Evolutionary conservation across 148 eudicot genomes (phyloP), one percentile per base, ranked within the genome.

Genomic region (Agrostemma githago): DNA sequence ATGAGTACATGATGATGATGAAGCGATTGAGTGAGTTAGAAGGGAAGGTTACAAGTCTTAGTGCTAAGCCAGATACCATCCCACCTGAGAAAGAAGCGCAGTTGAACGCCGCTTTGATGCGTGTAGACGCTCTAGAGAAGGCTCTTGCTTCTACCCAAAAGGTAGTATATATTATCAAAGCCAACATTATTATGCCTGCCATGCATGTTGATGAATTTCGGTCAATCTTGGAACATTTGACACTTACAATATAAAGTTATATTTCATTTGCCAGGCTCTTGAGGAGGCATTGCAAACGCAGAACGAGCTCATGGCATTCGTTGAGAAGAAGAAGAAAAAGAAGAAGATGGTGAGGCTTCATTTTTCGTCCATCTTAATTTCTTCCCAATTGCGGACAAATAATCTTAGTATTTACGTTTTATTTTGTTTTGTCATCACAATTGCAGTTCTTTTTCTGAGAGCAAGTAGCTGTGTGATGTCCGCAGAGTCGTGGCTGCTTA

Each of bases 261-360:
- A 39, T 75, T 16, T 54, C 2, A 65, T 65, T 38, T 74, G 78
- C 83, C 89, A 95, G 98, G 89, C 85, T 79, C 90, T 95, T 20
- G 90, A 89, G 53, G 90, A 88, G 77, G 79, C 93, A 57, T 79
- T 86, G 70, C 78, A 59, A 14, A 80, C 44, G 61, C 98, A 95
- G 70, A 82, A 66, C 42, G 89, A 95, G 79, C 85, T 95, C 74
- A 19, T 85, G 41, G 90, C 92, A 9, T 84, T 70, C 66, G 15
- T 92, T 8, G 97, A 90, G 75, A 94, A 94, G 88, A 94, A 87
- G 83, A 92, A 89, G 82, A 90, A 89, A 74, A 93, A 88, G 90
- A 92, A 88, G 90, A 93, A 87, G 88, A 83, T 81, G 87, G 86
- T 83, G 78, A 44, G 72, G 54, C 6, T 59, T 73, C 68, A 26